phyloP scores from a whole-genome alignment of 192 early-diverging fungal genomes.

The Entrophospora sp. region DNA sequence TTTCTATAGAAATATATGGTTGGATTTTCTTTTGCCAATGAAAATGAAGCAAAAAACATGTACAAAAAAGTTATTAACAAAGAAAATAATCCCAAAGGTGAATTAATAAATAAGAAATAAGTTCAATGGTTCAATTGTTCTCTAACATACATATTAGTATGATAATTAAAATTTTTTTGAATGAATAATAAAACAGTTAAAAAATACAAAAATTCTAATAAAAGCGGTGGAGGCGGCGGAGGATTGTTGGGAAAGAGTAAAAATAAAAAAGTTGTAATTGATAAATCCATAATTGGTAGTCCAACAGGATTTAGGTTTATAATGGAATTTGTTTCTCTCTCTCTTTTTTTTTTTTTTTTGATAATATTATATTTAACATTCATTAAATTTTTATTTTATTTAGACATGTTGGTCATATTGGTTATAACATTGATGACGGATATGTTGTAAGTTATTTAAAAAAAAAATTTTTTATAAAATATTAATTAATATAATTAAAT shows the following conservation, averaged over 20 bases:
- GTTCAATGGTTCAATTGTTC: conserved; percentile 17
- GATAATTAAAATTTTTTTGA: neutral
- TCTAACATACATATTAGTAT: conserved; percentile 22
- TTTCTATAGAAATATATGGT: conserved; percentile 43
- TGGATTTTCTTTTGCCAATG: conserved; percentile 65
- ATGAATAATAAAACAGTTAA: conserved; percentile 14
- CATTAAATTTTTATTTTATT: conserved; percentile 16
- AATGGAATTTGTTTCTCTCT: neutral
- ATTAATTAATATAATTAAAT: neutral
- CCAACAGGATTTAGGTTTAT: conserved; percentile 43
- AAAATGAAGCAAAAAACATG: conserved; percentile 55
- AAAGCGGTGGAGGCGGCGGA: conserved; percentile 29
- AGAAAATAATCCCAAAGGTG: conserved; percentile 30
- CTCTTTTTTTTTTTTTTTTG: neutral
- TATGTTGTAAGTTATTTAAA: conserved; percentile 35
- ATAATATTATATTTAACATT: neutral
- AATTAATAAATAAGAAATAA: neutral
- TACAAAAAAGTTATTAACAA: conserved; percentile 52
- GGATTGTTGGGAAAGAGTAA: conserved; percentile 29
- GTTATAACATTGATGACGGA: conserved; percentile 48
- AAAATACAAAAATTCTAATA: conserved; percentile 32
- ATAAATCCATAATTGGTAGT: conserved; percentile 52
- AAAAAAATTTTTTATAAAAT: neutral
- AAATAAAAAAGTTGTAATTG: conserved; percentile 37
- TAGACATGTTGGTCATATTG: conserved; percentile 54